A percentile compares a stretch with the other conserved stretches of the same genome.
phyloP scores from a whole-genome alignment of 2,329 filamentous ascomycete genomes.

The Sphaerostilbella broomeana region DNA sequence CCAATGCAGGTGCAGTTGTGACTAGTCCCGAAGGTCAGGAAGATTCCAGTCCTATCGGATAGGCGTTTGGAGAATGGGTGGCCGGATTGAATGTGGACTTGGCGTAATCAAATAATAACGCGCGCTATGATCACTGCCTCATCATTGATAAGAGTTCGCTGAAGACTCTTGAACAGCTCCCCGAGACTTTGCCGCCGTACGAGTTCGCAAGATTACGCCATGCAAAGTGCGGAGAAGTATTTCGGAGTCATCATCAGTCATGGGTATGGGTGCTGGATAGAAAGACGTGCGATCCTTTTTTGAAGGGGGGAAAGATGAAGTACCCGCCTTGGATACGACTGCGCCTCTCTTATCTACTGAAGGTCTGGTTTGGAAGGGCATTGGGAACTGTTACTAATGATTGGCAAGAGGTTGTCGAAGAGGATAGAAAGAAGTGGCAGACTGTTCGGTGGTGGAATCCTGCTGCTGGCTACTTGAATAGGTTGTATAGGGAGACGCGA shows the following conservation, averaged over 20 bases:
- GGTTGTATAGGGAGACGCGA: background rate
- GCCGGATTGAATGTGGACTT: background rate
- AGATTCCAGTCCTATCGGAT: conserved; percentile 3
- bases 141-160: conserved; percentile 5
- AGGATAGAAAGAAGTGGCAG: conserved; percentile 5
- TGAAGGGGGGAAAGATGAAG: background rate
- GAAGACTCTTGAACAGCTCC: conserved; percentile 3
- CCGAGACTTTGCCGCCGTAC: conserved; percentile 1
- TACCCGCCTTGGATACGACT: conserved; percentile 6
- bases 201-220: background rate
- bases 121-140: conserved; percentile 5
- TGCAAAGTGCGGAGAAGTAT: background rate
- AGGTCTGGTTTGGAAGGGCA: conserved; percentile 2
- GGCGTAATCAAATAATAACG: background rate
- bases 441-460: conserved; percentile 4
- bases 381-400: background rate
- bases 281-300: background rate
- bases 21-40: conserved; percentile 4
- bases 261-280: conserved; percentile 8
- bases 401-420: conserved; percentile 3
- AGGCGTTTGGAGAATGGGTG: conserved; percentile 4
- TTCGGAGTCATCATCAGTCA: background rate
- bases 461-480: background rate
- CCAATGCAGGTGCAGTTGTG: background rate
- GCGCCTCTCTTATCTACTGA: background rate